Conservation (phyloP, 805 yeast genomes). For the Torulaspora franciscae region DNA sequence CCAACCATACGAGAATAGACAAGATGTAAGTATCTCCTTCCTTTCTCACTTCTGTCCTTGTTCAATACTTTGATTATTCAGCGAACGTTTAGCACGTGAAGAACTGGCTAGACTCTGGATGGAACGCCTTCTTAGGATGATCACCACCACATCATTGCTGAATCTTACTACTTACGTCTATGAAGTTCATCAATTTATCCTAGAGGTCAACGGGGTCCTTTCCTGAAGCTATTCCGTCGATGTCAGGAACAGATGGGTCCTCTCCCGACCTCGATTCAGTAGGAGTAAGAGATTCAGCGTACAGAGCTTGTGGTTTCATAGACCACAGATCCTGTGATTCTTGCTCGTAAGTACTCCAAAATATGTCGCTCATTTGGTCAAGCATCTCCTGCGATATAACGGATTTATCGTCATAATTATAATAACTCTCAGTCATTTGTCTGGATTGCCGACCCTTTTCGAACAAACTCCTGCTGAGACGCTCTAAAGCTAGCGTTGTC, state of each 20-base stretch:
- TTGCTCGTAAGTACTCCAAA: conserved; percentile 20
- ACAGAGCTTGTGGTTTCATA: conserved; percentile 20
- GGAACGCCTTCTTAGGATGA: no score
- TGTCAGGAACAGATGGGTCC: background rate
- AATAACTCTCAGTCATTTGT: conserved; percentile 15
- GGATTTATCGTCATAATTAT: conserved; percentile 6
- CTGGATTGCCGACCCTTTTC: conserved; percentile 22
- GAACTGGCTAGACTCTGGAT: no score
- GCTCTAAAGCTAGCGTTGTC: conserved; percentile 23
- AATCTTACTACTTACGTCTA: no score
- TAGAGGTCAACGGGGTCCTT: no score
- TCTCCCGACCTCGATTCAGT: no score
- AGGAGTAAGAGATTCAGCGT: background rate
- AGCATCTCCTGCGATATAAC: conserved; percentile 17
- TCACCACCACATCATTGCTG: no score
- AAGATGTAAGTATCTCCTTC: no score
- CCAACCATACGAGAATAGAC: no score
- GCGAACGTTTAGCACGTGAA: no score
- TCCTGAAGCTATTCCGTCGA: conserved; percentile 1
- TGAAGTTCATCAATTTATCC: no score
- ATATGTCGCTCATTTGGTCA: conserved; percentile 17
- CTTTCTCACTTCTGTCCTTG: no score
- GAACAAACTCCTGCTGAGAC: conserved; percentile 23
- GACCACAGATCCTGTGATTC: conserved; percentile 19
- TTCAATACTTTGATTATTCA: no score